Evolutionary conservation across 495 filamentous ascomycete genomes (phyloP), one percentile per base, ranked within the genome.

Genomic region (Apiosordaria backusii): DNA sequence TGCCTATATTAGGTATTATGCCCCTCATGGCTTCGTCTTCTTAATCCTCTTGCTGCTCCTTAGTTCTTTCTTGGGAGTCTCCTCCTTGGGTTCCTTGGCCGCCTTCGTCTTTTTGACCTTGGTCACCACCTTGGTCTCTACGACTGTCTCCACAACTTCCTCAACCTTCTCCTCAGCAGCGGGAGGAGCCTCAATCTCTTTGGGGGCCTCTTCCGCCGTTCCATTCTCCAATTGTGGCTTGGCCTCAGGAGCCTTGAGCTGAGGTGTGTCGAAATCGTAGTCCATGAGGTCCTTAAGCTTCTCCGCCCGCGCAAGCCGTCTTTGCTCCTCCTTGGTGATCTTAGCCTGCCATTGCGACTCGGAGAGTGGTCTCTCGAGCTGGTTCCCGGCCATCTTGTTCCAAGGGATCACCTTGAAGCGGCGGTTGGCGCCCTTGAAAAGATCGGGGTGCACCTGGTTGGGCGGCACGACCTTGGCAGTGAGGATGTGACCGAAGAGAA

Each of bases 401-500:
- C 90, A 89, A 13, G 95, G 94, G 5, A 92, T 85, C 18, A 81
- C 81, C 84, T 97, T 97, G 85, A 92, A 97, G 57, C 92, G 89
- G 68, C 86, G 88, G 76, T 93, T 93, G 65, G 90, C 89, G 40
- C 92, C 93, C 79, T 92, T 90, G 84, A 90, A 98, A 64, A 98
- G 77, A 58, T 90, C 81, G 25, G 87, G 85, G 75, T 95, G 90
- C 45, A 97, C 81, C 71, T 95, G 88, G 66, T 89, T 90, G 22
- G 83, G 74, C 1, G 91, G 86, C 7, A 98, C 85, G 29, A 85
- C 78, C 76, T 92, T 90, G 78, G 91, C 93, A 74, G 94, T 91
- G 66, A 99, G 80, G 68, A 98, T 89, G 74, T 96, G 93, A 10
- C 91, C 90, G 77, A 95, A 97, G 72, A 99, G 84, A 18, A 98